Evolutionary conservation across 1,284 basidiomycete species (phyloP), one percentile per base, ranked within the genome.

Genomic region (Puccinia coronata): DNA sequence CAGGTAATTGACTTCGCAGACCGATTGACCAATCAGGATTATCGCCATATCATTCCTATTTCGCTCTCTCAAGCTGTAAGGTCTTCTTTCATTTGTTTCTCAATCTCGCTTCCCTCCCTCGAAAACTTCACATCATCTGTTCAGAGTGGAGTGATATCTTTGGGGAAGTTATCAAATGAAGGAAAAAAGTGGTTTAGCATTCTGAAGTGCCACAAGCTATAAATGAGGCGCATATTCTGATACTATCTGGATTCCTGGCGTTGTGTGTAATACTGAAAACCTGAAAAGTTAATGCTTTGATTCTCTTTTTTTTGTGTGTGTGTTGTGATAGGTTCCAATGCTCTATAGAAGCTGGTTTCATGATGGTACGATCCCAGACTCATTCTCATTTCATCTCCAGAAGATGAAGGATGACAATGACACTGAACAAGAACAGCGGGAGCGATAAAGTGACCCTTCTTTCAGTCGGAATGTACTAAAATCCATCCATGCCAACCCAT

Each of bases 291-390:
- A 14, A 47, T 67, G 16, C 41, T 47, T 28, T 47, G 23, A 20
- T 8, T 67, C 3, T 25, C 18, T n/a, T 67, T 67, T 39, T 9
- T 61, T n/a, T 73, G 3, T 53, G n/a, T 41, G 20, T 11, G n/a
- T 75, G 73, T 23, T 9, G n/a, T 78, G 12, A 63, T 36, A 78
- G 75, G 75, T 78, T 23, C 12, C 75, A 36, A 41, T 78, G 16
- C 49, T 78, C 0, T 78, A 78, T 55, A 41, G 75, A 55, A 65
- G 59, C 31, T 78, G 75, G 75, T 78, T 78, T 69, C 75, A 78
- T 67, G 75, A 78, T 69, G 75, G 75, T 36, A 78, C 75, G 51
- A 78, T 78, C 11, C 75, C 75, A 65, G 75, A 78, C 23, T 61
- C 57, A 34, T 49, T 63, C 31, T 25, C 18, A 77, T 78, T 78